Evolutionary conservation across 495 filamentous ascomycete species (phyloP), one percentile per base, ranked within the genome.

Genomic region (Cercophora scortea): DNA sequence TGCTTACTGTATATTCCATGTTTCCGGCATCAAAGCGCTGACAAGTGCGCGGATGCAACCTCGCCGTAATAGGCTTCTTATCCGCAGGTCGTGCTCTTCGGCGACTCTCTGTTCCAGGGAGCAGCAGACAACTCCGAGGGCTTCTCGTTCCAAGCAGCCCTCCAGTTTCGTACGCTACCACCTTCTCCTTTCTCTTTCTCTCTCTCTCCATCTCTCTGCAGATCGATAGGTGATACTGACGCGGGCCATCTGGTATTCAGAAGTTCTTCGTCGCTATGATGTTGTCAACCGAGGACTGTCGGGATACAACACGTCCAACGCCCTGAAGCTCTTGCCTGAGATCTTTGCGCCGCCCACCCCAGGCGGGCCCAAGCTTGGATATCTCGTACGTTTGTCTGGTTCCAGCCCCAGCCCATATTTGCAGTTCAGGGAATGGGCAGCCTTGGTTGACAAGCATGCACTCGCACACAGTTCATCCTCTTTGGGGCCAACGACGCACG

Each of bases 401-500:
- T 15, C 2, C 25, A 25, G 25, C 5, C 25, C 25, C 25, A 25
- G 5, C 25, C 25, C 2, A 25, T 25, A 25, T 25, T 25, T 47
- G 8, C 32, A 33, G 12, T 17, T 33, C 12, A 32, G 32, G 18
- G 2, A 25, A 25, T 25, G 25, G 25, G 5, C 25, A 25, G 5
- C 25, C 2, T 2, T 25, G 25, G 25, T 33, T 16, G 25, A 33
- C 17, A 32, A 38, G 40, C 32, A 12, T 15, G 33, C 17, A 25
- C 32, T 18, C 40, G 16, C 42, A 25, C 13, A 25, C 49, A 92
- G 87, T 75, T 84, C 18, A 71, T 96, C 55, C 89, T 93, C 60
- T 82, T 95, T 53, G 90, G 90, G 15, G 87, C 90, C 60, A 96
- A 96, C 62, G 90, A 96, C 64, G 84, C 90, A 7, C 77, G 75